Evolutionary conservation across 2,329 filamentous ascomycete genomes (phyloP), one percentile per base, ranked within the genome.

Genomic region (Botrytis fabae): DNA sequence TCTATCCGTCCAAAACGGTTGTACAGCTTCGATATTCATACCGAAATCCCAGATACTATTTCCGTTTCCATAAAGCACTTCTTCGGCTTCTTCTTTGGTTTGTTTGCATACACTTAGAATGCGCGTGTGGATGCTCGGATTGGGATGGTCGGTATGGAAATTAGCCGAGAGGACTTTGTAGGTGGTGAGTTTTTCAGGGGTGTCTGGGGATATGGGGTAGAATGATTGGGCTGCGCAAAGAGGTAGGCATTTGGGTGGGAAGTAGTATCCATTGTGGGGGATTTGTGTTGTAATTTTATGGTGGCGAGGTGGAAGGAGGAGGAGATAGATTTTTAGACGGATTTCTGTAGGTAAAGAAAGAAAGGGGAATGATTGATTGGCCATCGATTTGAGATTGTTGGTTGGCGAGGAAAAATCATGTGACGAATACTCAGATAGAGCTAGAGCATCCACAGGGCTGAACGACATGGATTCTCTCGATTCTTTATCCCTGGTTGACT

Each of bases 241-340:
- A 5, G 76, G 76, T 7, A 76, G 51, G 38, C 60, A 73, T 32
- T 69, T 68, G 16, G 75, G 74, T 42, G 75, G 76, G 69, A 75
- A 80, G 68, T 76, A 80, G 65, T 71, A 77, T 32, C 78, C 78
- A n/a, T 77, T 78, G 38, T 76, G 70, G 0, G 77, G 78, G 42
- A 78, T 73, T 63, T 79, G 77, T 28, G 77, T 80, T 20, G 75
- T 73, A 25, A 80, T 78, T 28, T 70, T 79, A 69, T 80, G 79
- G 20, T 68, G 71, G 5, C 78, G 74, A 18, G 78, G 61, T 32
- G 79, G 78, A 12, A 80, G 75, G 38, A 80, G 74, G 42, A 76
- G 73, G 2, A 40, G 63, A 66, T 80, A 80, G 40, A 80, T 78
- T 69, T 78, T 78, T 0, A 79, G 74, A 5, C 79, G 77, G n/a